Evolutionary conservation across 2,329 filamentous ascomycete genomes (phyloP), one percentile per base, ranked within the genome.

Genomic region (Boeremia exigua): DNA sequence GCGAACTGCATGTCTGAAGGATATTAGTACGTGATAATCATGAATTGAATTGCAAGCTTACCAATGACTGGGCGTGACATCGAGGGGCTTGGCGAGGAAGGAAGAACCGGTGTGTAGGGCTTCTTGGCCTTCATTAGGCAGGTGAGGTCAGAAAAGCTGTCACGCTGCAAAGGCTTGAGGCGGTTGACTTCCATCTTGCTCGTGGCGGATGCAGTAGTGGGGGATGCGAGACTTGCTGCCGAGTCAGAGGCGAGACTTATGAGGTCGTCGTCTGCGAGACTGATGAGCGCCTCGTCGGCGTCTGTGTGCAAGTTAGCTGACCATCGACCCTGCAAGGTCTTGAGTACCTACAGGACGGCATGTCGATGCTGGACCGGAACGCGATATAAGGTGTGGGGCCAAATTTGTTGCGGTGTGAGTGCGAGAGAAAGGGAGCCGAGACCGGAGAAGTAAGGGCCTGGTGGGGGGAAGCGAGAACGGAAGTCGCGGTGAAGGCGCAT

Each of bases 81-180:
- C 10, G 17, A 33, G 6, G 40, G 38, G 6, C 28, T 42, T 23
- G 47, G 12, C 5, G 38, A 36, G 25, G 48, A 28, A 6, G 33
- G 23, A 2, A 48, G 23, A 10, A 25, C 37, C 4, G 44, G 38
- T 3, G 45, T 44, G 23, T 64, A 66, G 0, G 61, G 38, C 45
- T 60, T 61, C 57, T 67, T 66, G 5, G 53, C 60, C 42, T 48
- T 60, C 65, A 67, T 63, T 6, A 67, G 42, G 15, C 11, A 27
- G 6, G 60, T 28, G 9, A 68, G 63, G 14, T 48, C 61, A 6
- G 54, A 59, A 48, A 69, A 67, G 38, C 59, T 66, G 37, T 69
- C 65, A 14, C 17, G 51, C 6, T 50, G 45, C 12, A 17, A 4
- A 4, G 30, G 14, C 15, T 44, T 47, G 33, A 27, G 11, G n/a